Conservation (phyloP, 139 green algal genomes). For the Volvox africanus region DNA sequence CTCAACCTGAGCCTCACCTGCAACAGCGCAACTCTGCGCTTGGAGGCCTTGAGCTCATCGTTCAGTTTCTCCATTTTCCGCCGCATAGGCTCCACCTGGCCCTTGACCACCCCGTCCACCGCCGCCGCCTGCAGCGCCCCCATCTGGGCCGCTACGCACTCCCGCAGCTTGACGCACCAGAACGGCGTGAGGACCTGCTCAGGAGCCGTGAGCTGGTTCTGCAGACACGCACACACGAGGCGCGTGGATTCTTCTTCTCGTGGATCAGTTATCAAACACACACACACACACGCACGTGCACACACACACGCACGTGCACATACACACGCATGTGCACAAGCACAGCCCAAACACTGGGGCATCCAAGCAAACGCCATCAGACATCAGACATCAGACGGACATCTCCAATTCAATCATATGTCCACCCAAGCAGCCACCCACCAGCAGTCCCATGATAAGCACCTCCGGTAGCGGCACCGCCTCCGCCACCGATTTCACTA, state of each 20-base stretch:
- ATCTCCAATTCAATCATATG: too few species aligned
- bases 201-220: slow-evolving; percentile 1
- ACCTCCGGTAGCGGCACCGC: slow-evolving; percentile 21
- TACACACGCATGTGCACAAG: too few species aligned
- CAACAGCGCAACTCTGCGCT: background rate
- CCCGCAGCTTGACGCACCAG: slow-evolving; percentile 33
- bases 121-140: background rate
- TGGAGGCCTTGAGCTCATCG: background rate
- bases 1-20: background rate
- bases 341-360: too few species aligned
- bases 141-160: background rate
- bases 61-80: background rate
- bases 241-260: too few species aligned
- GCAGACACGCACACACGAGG: background rate
- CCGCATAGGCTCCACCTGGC: slow-evolving; percentile 13
- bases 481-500: slow-evolving; percentile 19
- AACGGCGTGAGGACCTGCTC: background rate
- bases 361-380: too few species aligned
- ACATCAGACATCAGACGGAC: too few species aligned
- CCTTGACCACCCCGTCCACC: background rate
- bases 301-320: too few species aligned
- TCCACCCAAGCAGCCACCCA: background rate
- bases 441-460: slow-evolving; percentile 23
- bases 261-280: too few species aligned
- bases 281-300: background rate